These are phyloP conservation scores for Wallacemonas collosoma DNA, from an alignment of 208 protist species.

Conservation along the genomic window DNA sequence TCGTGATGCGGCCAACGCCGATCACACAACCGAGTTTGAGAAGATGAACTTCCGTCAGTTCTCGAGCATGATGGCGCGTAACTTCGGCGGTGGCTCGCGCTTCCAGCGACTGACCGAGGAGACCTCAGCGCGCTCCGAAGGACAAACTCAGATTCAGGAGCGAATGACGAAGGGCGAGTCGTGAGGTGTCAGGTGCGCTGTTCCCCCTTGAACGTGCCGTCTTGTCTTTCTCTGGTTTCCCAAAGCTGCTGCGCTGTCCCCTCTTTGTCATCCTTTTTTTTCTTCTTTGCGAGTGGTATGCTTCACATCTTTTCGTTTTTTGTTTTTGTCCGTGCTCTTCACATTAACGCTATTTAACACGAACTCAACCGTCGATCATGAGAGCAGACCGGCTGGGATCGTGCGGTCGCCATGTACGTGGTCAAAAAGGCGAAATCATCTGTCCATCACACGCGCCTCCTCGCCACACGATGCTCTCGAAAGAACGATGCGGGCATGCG, in stretches of 20 bases:
- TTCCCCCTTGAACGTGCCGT: neutral
- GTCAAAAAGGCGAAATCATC: too few relatives aligned
- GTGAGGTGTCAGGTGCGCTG: neutral
- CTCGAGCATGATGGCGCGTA: slow-evolving; percentile 52
- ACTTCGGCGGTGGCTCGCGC: slow-evolving; percentile 82
- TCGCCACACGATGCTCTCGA: too few relatives aligned
- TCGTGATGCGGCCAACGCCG: slow-evolving; percentile 7
- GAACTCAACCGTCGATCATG: too few relatives aligned
- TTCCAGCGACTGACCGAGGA: slow-evolving; percentile 80
- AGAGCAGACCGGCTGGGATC: too few relatives aligned
- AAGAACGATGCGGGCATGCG: too few relatives aligned
- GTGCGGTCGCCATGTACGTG: too few relatives aligned
- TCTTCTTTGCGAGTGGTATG: neutral
- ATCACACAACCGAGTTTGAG: slow-evolving; percentile 32
- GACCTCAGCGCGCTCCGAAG: slow-evolving; percentile 47
- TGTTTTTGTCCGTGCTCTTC: neutral
- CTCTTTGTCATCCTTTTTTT: slow-evolving; percentile 14
- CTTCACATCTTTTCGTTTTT: slow-evolving; percentile 4
- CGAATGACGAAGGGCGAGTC: slow-evolving; percentile 10
- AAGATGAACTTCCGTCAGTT: slow-evolving; percentile 68
- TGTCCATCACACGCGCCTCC: too few relatives aligned
- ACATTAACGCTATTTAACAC: neutral
- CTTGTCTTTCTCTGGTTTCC: slow-evolving; percentile 1
- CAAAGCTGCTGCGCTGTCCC: too few relatives aligned
- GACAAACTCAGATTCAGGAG: slow-evolving; percentile 39